These are phyloP conservation scores for Dactylella cylindrospora DNA, from an alignment of 2,329 filamentous ascomycete species.

Conservation along the genomic window DNA sequence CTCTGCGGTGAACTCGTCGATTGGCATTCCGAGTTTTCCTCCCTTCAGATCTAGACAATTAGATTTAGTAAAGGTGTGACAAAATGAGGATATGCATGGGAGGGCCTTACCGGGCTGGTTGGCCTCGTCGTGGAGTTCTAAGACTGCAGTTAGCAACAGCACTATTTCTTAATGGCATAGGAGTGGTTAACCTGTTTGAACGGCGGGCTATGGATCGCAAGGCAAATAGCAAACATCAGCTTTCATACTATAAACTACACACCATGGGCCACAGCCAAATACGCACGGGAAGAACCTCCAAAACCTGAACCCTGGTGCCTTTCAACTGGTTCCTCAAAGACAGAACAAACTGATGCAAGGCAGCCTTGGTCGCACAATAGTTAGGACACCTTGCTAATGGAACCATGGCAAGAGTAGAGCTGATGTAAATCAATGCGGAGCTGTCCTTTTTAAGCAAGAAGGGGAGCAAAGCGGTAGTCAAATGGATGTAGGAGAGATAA, in stretches of 20 bases:
- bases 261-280: too few species aligned
- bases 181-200: constrained; percentile 18
- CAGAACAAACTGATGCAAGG: constrained; percentile 57
- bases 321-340: constrained; percentile 55
- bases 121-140: constrained; percentile 57
- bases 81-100: not conserved
- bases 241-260: not conserved
- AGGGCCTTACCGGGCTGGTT: constrained; percentile 50
- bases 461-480: constrained; percentile 57
- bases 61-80: not conserved
- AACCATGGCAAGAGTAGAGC: constrained; percentile 56
- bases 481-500: constrained; percentile 56
- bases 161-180: too few species aligned
- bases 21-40: constrained; percentile 57
- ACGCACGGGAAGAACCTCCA: constrained; percentile 56
- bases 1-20: constrained; percentile 55
- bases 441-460: constrained; percentile 52
- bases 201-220: constrained; percentile 13
- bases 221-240: not conserved
- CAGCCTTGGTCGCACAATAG: constrained; percentile 61
- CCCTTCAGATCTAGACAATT: constrained; percentile 53
- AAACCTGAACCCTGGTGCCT: constrained; percentile 52
- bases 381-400: constrained; percentile 56
- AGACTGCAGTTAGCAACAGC: constrained; percentile 41
- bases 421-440: constrained; percentile 51